Evolutionary conservation across 805 yeast species (phyloP).

Genomic region (Barnettozyma pratensis): DNA sequence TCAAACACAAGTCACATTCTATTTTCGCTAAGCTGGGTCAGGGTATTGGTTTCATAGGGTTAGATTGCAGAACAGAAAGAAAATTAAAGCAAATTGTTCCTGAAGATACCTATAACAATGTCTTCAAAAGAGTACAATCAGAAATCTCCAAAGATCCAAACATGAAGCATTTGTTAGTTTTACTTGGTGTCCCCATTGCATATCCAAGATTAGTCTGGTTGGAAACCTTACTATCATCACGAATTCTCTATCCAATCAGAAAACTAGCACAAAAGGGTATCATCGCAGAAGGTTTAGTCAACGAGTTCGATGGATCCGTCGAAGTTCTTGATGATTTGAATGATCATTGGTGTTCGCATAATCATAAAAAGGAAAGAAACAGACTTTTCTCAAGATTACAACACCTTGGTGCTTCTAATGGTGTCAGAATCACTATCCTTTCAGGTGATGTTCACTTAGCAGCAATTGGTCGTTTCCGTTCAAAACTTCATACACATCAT

Average conservation of each 20-base stretch:
- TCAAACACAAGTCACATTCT: conserved; percentile 62
- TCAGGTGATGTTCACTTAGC: conserved; percentile 94
- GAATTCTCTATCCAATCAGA: conserved; percentile 57
- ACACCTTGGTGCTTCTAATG: conserved; percentile 56
- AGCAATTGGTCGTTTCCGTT: conserved; percentile 71
- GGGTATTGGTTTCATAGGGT: conserved; percentile 64
- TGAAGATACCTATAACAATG: conserved; percentile 47
- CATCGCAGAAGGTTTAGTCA: conserved; percentile 66
- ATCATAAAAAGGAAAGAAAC: conserved; percentile 86
- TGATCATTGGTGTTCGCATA: conserved; percentile 93
- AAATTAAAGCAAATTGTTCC: conserved; percentile 52
- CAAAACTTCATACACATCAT: conserved; percentile 45
- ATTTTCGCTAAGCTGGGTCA: conserved; percentile 70
- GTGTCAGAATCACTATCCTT: conserved; percentile 74
- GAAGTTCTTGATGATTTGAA: conserved; percentile 90
- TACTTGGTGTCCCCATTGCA: conserved; percentile 93
- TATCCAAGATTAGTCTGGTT: conserved; percentile 93
- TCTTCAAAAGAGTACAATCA: conserved; percentile 53
- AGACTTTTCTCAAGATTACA: conserved; percentile 54
- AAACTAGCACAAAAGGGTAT: conserved; percentile 56
- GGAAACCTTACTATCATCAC: conserved; percentile 67
- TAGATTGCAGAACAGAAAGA: conserved; percentile 94
- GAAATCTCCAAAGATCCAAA: conserved; percentile 50
- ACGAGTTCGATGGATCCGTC: conserved; percentile 87
- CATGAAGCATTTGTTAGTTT: conserved; percentile 69